Base-by-base conservation (phyloP, 2,329 filamentous ascomycete species). In the Blastomyces gilchristii region DNA sequence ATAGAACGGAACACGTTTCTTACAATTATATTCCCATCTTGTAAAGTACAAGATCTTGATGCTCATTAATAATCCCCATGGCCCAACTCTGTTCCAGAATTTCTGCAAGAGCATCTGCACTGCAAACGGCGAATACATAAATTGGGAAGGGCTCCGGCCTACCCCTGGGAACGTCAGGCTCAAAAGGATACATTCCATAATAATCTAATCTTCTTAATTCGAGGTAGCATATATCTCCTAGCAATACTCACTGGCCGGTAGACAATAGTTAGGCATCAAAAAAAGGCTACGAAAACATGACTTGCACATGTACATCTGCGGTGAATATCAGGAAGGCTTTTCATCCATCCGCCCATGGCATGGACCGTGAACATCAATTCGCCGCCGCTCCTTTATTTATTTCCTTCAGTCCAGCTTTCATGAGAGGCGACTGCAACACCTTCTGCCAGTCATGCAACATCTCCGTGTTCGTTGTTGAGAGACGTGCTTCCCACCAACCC, bases 361-460 rank as follows among this genome's bases (percentile, higher is more conserved):
- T 37, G 5, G 11, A 25, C 49, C 22, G 22, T 14, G 49, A 50
- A 28, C 49, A 50, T 50, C 49, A 50, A 28, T 14, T 50, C 49
- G 49, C n/a, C 8, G 28, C 18, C 28, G 18, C 52, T n/a, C 28
- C 22, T 58, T 45, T 58, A 43, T 54, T 64, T 18, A 18, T 45
- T 45, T 34, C 59, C 12, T 60, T 64, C 49, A 65, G 34, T 7
- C 64, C 64, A 16, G 53, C 22, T 22, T 54, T 65, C 31, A 64
- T 43, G 16, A 65, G 62, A 16, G 62, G 63, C 62, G 60, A 69
- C 49, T 66, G 58, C 28, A 66, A 39, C 22, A 73, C 67, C 60
- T 67, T 68, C 34, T 70, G 58, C 72, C 71, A 73, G 58, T 81
- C 74, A 68, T 82, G 79, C 45, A 82, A 66, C 75, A 81, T 79